These are phyloP conservation scores for Pyracantha coccinea DNA, from an alignment of 331 rosid genomes.

Conservation along the genomic window DNA sequence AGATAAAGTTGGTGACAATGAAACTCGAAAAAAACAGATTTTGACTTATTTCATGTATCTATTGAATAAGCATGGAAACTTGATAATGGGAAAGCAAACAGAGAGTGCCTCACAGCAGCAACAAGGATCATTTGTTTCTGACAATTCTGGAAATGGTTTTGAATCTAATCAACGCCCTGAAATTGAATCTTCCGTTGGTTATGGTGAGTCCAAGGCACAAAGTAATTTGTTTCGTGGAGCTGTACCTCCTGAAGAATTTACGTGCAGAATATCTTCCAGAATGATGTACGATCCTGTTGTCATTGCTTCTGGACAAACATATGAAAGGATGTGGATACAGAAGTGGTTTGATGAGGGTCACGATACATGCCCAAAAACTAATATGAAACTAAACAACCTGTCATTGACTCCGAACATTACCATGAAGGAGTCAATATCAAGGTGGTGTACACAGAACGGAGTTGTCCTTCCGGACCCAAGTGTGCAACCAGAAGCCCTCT, in stretches of 20 bases:
- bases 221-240: slow-evolving; percentile 22
- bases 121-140: slow-evolving; percentile 15
- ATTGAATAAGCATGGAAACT: slow-evolving; percentile 47
- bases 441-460: slow-evolving; percentile 56
- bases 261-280: slow-evolving; percentile 63
- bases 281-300: slow-evolving; percentile 91
- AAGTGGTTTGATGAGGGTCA: slow-evolving; percentile 84
- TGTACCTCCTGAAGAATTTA: slow-evolving; percentile 50
- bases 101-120: slow-evolving; percentile 13
- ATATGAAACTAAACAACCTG: slow-evolving; percentile 30
- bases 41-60: slow-evolving; percentile 48
- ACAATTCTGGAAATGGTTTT: slow-evolving; percentile 22
- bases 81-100: slow-evolving; percentile 26
- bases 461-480: slow-evolving; percentile 53
- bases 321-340: slow-evolving; percentile 77
- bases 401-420: slow-evolving; percentile 49
- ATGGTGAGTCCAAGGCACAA: slow-evolving; percentile 13
- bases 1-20: slow-evolving; percentile 39
- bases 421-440: slow-evolving; percentile 59
- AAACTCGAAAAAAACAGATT: slow-evolving; percentile 39
- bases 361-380: slow-evolving; percentile 60
- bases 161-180: slow-evolving; percentile 17
- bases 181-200: slow-evolving; percentile 5
- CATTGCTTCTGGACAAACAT: slow-evolving; percentile 71
- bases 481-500: slow-evolving; percentile 21